Base-by-base conservation (phyloP, 352 stramenopile genomes). In the Phytopythium mirpurense region DNA sequence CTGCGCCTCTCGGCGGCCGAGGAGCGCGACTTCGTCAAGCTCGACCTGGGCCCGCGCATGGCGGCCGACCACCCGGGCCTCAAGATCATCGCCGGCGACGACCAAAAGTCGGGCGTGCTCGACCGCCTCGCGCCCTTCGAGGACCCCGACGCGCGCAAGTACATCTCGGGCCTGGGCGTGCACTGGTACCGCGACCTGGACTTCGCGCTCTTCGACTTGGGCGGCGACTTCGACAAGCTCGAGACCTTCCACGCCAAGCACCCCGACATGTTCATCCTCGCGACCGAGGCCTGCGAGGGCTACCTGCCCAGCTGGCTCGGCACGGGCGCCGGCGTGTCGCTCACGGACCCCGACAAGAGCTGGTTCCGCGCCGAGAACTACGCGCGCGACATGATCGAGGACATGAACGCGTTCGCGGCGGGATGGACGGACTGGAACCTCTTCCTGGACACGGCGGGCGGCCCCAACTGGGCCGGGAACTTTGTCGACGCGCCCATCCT, bases 401-500 rank as follows among this genome's bases (percentile, higher is more conserved):
- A 95, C 54, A 54, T 93, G 35, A 86, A 84, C 48, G 87, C 72
- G 58, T 80, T 74, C 43, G 74, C 83, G 2, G 47, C 47, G 1
- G 79, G 80, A 0, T 96, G 85, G 83, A 85, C 78, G 24, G 79
- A 95, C 63, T 95, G 85, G 85, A 95, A 95, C 54, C 27, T 95
- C 11, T 59, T 83, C 7, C 69, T 95, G 18, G 67, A 80, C 55
- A 75, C 63, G 15, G 48, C 34, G 0, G 73, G 73, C 3, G 86
- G 86, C 4, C 85, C 84, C 3, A 95, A 93, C 57, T 88, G 88
- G 74, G 68, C 74, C 1, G 45, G 62, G 37, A 90, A 90, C 67
- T 65, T 68, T 23, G 78, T 86, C 12, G 81, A 91, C 50, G 64
- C 77, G 15, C 70, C 76, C 5, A 78, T 88, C 37, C 46, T 88